These are phyloP conservation scores for Oxyria digyna DNA, from an alignment of 148 eudicot species.

Conservation along the genomic window DNA sequence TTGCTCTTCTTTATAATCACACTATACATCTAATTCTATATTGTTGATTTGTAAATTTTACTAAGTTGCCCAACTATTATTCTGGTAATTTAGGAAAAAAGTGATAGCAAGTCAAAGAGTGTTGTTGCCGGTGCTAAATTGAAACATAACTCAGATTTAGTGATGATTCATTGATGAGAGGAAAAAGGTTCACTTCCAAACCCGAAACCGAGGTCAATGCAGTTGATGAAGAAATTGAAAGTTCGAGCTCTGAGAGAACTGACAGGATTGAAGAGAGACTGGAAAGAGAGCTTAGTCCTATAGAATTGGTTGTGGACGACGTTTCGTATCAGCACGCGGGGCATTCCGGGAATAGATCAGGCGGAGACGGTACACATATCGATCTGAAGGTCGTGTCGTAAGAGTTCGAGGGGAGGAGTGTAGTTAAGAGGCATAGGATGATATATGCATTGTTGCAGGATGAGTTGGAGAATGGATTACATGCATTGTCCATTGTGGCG, in stretches of 20 bases:
- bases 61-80: too few relatives aligned
- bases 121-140: too few relatives aligned
- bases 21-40: too few relatives aligned
- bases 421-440: conserved; percentile 86
- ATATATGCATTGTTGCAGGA: conserved; percentile 66
- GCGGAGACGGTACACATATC: conserved; percentile 78
- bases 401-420: conserved; percentile 75
- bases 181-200: neutral
- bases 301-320: conserved; percentile 52
- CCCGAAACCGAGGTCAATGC: neutral
- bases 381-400: conserved; percentile 58
- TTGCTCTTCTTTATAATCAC: too few relatives aligned
- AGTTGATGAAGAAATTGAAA: neutral
- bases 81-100: too few relatives aligned
- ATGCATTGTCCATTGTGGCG: conserved; percentile 73
- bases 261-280: conserved; percentile 52
- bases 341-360: conserved; percentile 54
- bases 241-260: conserved; percentile 31
- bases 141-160: too few relatives aligned
- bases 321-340: conserved; percentile 91
- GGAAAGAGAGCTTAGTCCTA: conserved; percentile 53
- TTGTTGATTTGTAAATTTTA: too few relatives aligned
- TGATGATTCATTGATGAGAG: too few relatives aligned
- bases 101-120: too few relatives aligned
- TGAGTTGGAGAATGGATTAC: conserved; percentile 76